Percentiles rank a stretch among this genome's conserved stretches.
phyloP scores from a whole-genome alignment of 257 asterid species.

The Ocimum tenuiflorum region DNA sequence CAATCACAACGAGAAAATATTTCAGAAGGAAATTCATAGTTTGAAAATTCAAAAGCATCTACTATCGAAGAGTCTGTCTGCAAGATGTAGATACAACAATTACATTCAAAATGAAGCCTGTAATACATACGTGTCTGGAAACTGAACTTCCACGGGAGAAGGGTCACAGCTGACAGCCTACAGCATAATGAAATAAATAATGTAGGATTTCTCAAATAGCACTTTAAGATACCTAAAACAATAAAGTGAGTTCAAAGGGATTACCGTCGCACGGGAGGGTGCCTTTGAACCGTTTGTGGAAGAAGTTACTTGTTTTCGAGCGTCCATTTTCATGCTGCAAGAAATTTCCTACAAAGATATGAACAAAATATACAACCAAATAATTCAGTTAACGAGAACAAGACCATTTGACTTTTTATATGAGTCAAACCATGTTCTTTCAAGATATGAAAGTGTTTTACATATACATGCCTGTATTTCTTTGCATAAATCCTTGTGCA shows the following conservation, averaged over 20 bases:
- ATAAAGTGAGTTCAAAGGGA: conserved; percentile 6
- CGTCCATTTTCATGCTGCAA: conserved; percentile 35
- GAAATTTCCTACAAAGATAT: conserved; percentile 46
- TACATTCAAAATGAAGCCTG: conserved; percentile 10
- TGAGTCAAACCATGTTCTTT: conserved; percentile 3
- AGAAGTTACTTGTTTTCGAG: conserved; percentile 33
- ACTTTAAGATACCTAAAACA: conserved; percentile 20
- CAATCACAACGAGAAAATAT: background rate
- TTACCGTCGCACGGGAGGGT: conserved; percentile 19
- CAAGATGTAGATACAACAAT: conserved; percentile 9
- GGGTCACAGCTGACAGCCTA: conserved; percentile 42
- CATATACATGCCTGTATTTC: conserved; percentile 56
- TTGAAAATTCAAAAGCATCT: background rate
- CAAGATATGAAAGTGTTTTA: conserved; percentile 7
- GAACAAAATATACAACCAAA: conserved; percentile 19
- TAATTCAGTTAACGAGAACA: conserved; percentile 15
- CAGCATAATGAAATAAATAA: conserved; percentile 17
- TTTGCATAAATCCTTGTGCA: conserved; percentile 44
- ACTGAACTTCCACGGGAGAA: conserved; percentile 33
- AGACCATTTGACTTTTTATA: conserved; percentile 18
- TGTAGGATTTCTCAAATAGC: conserved; percentile 7
- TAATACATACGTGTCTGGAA: conserved; percentile 36
- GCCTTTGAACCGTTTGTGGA: conserved; percentile 35
- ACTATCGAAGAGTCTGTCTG: background rate
- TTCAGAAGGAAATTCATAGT: background rate